phyloP scores from a whole-genome alignment of 768 basidiomycete species.

The Solioccasus polychromus region DNA sequence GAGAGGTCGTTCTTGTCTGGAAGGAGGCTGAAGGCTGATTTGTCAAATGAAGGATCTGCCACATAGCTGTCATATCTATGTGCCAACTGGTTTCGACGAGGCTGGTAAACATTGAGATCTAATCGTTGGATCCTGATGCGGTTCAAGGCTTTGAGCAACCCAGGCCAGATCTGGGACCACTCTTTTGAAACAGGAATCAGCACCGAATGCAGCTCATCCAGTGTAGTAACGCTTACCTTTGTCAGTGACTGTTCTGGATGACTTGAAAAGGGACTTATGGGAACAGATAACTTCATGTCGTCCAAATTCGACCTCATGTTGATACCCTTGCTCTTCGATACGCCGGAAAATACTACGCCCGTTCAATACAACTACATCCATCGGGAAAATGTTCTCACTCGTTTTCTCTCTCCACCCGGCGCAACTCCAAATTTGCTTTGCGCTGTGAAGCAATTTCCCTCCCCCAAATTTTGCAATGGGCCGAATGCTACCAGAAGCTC shows the following conservation, averaged over 20 bases:
- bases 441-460: not conserved
- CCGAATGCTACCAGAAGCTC: not conserved
- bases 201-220: not conserved
- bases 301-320: not conserved
- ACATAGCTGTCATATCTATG: not conserved
- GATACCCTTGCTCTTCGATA: not conserved
- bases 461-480: not conserved
- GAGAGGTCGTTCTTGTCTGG: not conserved
- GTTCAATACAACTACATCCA: not conserved
- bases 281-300: not conserved
- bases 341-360: not conserved
- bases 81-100: not conserved
- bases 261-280: not conserved
- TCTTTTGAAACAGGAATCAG: not conserved
- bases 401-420: not conserved
- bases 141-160: not conserved
- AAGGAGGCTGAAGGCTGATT: not conserved
- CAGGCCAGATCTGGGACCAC: not conserved
- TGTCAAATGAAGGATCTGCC: not conserved
- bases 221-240: slow-evolving; percentile 1
- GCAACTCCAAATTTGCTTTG: not conserved
- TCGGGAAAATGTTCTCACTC: not conserved
- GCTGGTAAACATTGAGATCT: not conserved
- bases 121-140: not conserved
- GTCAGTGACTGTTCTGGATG: not conserved